These are phyloP conservation scores for Fusarium mangiferae DNA, from an alignment of 2,329 filamentous ascomycete genomes.

Conservation along the genomic window DNA sequence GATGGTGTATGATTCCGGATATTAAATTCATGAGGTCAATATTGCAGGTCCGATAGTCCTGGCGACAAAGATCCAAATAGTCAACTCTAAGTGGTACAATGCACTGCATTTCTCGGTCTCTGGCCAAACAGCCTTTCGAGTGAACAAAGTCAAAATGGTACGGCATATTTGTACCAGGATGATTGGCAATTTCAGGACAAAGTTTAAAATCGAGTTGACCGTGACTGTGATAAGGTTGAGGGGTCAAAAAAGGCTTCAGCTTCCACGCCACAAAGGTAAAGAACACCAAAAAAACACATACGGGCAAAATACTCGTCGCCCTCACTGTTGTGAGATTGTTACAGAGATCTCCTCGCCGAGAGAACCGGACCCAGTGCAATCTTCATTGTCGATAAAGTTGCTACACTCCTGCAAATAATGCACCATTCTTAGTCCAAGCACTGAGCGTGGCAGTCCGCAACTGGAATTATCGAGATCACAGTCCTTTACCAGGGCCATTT, in stretches of 20 bases:
- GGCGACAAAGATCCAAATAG: too few relatives aligned
- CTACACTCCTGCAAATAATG: too few relatives aligned
- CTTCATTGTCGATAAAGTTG: too few relatives aligned
- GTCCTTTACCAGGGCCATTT: neutral
- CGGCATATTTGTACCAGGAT: rapidly evolving
- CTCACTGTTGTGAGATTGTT: neutral
- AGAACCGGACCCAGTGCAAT: too few relatives aligned
- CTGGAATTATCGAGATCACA: neutral
- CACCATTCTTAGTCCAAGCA: too few relatives aligned
- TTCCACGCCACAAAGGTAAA: neutral
- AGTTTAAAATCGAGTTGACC: rapidly evolving
- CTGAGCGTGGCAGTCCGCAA: neutral
- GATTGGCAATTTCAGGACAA: rapidly evolving
- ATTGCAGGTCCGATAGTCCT: rapidly evolving
- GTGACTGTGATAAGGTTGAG: neutral
- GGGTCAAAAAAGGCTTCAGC: neutral
- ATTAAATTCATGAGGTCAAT: rapidly evolving
- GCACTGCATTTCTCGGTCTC: neutral
- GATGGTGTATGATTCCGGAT: rapidly evolving
- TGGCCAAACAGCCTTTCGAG: neutral
- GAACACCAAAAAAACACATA: neutral
- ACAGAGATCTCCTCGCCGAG: too few relatives aligned
- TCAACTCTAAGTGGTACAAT: neutral
- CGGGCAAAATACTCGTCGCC: neutral
- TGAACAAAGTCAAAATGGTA: neutral